Conservation (phyloP, 2,329 filamentous ascomycete species). For the Ceratocystis alfenasii region DNA sequence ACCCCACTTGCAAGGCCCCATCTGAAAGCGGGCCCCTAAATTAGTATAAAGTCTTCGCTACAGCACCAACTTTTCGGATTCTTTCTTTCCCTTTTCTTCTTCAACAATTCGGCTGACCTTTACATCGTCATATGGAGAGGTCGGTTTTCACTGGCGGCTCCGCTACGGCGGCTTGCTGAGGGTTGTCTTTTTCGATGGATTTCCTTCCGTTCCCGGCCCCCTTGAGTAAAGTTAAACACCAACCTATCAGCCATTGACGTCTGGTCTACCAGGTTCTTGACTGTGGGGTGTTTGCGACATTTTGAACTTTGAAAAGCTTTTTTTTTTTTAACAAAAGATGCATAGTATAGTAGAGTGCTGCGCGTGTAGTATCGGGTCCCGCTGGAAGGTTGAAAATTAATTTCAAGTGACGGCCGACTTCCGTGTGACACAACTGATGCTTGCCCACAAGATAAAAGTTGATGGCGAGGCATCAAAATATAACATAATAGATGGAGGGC, state of each 20-base stretch:
- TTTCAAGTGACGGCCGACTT: no score
- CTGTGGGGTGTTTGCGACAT: conserved; percentile 44
- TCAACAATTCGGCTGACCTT: conserved; percentile 37
- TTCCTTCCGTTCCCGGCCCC: conserved; percentile 46
- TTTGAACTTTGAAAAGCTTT: conserved; percentile 8
- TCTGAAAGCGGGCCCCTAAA: conserved; percentile 15
- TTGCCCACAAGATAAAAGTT: no score
- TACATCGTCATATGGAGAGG: conserved; percentile 42
- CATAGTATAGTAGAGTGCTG: no score
- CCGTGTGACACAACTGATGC: no score
- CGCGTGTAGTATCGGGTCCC: no score
- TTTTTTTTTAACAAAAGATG: neutral
- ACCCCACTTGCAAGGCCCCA: conserved; percentile 12
- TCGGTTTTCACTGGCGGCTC: conserved; percentile 36
- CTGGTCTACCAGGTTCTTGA: conserved; percentile 34
- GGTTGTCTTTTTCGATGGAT: conserved; percentile 39
- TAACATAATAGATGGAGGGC: no score
- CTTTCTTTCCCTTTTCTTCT: conserved; percentile 29
- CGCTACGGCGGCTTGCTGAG: conserved; percentile 44
- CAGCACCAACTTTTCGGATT: conserved; percentile 14
- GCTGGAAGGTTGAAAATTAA: no score
- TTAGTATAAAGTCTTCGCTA: conserved; percentile 21
- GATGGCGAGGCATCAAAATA: no score
- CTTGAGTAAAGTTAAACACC: conserved; percentile 37
- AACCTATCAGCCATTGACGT: conserved; percentile 37